Percentiles rank a stretch among this genome's conserved stretches.
phyloP scores from a whole-genome alignment of 2,329 filamentous ascomycete species.

The Aureobasidium sp. region DNA sequence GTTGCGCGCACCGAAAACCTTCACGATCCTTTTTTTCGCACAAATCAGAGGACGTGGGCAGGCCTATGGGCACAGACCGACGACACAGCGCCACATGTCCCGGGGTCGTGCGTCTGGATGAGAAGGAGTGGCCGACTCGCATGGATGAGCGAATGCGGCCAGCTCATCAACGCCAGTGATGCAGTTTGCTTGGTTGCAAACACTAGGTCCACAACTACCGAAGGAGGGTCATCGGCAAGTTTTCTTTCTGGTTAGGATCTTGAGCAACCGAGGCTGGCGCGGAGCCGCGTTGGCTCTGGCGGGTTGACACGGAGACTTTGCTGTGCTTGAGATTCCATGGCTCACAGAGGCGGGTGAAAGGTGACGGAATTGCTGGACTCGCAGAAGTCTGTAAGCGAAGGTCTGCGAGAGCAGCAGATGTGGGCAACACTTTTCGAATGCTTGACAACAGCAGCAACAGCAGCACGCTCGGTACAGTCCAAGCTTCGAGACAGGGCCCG shows the following conservation, averaged over 20 bases:
- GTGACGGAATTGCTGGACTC: background rate
- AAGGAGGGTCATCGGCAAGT: slow-evolving; percentile 1
- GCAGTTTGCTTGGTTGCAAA: slow-evolving; percentile 4
- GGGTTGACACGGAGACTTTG: background rate
- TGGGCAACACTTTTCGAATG: background rate
- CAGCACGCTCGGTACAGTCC: background rate
- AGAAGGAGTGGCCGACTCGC: background rate
- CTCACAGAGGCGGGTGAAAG: background rate
- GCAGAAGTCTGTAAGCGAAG: slow-evolving; percentile 10
- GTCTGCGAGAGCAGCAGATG: background rate
- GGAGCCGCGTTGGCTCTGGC: slow-evolving; percentile 7
- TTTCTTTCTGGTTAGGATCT: slow-evolving; percentile 11
- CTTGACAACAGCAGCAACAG: background rate
- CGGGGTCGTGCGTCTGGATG: slow-evolving; percentile 1
- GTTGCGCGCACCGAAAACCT: slow-evolving; percentile 15
- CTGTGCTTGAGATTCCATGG: background rate
- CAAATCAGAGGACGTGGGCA: slow-evolving; percentile 6
- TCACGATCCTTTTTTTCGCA: slow-evolving; percentile 2
- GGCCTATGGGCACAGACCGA: slow-evolving; percentile 9
- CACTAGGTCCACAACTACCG: slow-evolving; percentile 11
- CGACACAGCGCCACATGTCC: slow-evolving; percentile 8
- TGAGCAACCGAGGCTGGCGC: background rate
- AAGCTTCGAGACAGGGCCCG: slow-evolving; percentile 13
- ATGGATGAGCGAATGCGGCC: background rate
- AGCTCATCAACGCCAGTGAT: slow-evolving; percentile 3